Percentiles rank a stretch among this genome's conserved stretches.
Conservation (phyloP, 345 rosid genomes). For the Arabis alpina region DNA sequence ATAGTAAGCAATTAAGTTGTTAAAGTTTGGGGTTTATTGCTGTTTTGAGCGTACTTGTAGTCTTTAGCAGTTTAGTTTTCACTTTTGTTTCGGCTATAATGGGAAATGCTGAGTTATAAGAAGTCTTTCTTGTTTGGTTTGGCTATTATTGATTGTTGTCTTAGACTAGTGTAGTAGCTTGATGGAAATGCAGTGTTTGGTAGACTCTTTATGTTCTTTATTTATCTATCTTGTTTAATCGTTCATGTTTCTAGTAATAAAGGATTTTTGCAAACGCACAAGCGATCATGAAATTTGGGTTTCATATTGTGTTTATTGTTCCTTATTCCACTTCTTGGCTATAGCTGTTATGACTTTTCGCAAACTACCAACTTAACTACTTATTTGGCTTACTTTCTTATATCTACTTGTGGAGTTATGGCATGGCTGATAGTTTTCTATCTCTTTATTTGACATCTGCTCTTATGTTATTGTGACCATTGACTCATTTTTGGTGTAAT, state of each 20-base stretch:
- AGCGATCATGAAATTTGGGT: neutral
- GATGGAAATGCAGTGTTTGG: conserved; percentile 1
- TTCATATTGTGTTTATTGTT: neutral
- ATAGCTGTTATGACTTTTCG: neutral
- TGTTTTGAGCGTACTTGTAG: conserved; percentile 19
- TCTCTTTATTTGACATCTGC: conserved; percentile 28
- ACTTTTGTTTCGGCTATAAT: neutral
- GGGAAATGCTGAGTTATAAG: neutral
- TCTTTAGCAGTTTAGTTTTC: neutral
- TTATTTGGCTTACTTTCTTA: neutral
- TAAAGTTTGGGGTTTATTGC: conserved; percentile 12
- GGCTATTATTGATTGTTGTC: neutral
- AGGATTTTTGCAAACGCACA: neutral
- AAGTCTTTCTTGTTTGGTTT: neutral
- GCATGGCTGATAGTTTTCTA: conserved; percentile 11
- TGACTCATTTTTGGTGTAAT: conserved; percentile 21
- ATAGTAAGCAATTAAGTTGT: conserved; percentile 11
- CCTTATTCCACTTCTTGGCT: neutral
- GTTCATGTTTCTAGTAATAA: neutral
- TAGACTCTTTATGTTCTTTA: neutral
- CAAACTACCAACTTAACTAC: neutral
- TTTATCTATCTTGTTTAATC: neutral
- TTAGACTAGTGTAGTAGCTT: conserved; percentile 14
- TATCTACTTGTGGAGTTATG: neutral
- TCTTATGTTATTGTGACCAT: conserved; percentile 14